Evolutionary conservation across 345 rosid species (phyloP), one percentile per base, ranked within the genome.

Genomic region (Ailanthus altissimus): DNA sequence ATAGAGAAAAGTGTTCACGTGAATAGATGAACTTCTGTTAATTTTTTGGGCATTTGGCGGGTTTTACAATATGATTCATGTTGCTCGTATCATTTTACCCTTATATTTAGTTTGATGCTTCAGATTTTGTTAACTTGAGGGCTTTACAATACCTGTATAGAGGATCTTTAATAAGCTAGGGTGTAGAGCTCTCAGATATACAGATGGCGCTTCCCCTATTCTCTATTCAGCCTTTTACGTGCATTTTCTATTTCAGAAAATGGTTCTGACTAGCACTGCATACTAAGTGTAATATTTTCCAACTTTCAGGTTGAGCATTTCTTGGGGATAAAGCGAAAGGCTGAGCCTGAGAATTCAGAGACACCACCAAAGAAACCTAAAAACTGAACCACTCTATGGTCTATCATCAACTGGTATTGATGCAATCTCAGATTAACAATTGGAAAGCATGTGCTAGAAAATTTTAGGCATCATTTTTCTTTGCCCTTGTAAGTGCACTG

Each of bases 281-380:
- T 78, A 28, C 50, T 46, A 5, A 77, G 46, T 40, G 5, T 56
- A 60, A 40, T 51, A 40, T 18, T 46, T 25, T 69, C 40, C 21
- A 62, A 49, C 49, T 72, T 75, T 49, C 85, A 92, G 98, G 98
- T 94, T 70, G 98, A 94, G 86, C 94, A 93, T 77, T 93, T 91
- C 87, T 82, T 94, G 89, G 98, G 98, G 62, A 94, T 94, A 78
- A 94, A 91, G 85, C 92, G 98, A 62, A 86, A 85, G 84, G 61
- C 83, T 18, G 97, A 93, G 78, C 60, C 86, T 36, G 94, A 84
- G 74, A 83, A 83, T 59, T 66, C 86, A 45, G 40, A 79, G 78
- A 1, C 85, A 13, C 75, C 81, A 23, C 75, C 81, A 23, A 94
- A 90, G 89, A 94, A 87, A 77, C 92, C 92, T 5, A 94, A 85